Percentiles rank a stretch among this genome's conserved stretches.
These are phyloP conservation scores for Massariosphaeria phaeospora DNA, from an alignment of 495 filamentous ascomycete species.

Conservation along the genomic window DNA sequence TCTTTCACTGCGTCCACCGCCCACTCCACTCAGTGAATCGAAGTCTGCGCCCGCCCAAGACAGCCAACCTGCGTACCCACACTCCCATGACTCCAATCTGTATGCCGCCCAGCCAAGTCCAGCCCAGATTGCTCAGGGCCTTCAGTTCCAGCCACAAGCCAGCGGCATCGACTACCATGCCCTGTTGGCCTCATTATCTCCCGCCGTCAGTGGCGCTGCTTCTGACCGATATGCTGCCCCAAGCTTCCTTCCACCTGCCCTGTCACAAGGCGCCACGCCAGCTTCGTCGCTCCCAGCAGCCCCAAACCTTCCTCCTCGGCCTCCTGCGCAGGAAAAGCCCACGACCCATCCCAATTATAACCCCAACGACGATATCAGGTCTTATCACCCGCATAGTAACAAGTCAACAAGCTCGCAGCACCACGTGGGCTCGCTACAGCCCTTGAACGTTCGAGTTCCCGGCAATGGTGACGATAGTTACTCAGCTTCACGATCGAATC, in stretches of 20 bases:
- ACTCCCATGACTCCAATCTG: conserved; percentile 27
- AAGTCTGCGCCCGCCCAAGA: conserved; percentile 22
- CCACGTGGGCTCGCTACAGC: conserved; percentile 45
- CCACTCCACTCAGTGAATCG: conserved; percentile 27
- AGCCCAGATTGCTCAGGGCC: conserved; percentile 18
- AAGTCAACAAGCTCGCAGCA: conserved; percentile 44
- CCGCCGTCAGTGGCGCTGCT: conserved; percentile 16
- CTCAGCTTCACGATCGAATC: conserved; percentile 42
- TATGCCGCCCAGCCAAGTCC: conserved; percentile 20
- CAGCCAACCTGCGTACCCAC: conserved; percentile 26
- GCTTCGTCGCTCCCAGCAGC: conserved; percentile 45
- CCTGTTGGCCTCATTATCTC: conserved; percentile 40
- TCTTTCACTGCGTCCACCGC: conserved; percentile 13
- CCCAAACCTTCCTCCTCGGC: conserved; percentile 52
- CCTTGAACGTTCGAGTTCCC: conserved; percentile 47
- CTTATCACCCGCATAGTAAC: conserved; percentile 53
- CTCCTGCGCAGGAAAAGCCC: conserved; percentile 52
- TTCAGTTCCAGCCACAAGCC: conserved; percentile 10
- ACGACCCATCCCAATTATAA: conserved; percentile 54
- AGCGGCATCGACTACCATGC: conserved; percentile 41
- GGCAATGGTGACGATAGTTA: conserved; percentile 33
- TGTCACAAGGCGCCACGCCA: conserved; percentile 31
- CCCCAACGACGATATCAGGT: conserved; percentile 52
- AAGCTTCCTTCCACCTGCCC: conserved; percentile 9
- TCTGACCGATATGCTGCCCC: conserved; percentile 18